Evolutionary conservation across 805 yeast genomes (phyloP).

Genomic region (Zygosaccharomyces bisporus): DNA sequence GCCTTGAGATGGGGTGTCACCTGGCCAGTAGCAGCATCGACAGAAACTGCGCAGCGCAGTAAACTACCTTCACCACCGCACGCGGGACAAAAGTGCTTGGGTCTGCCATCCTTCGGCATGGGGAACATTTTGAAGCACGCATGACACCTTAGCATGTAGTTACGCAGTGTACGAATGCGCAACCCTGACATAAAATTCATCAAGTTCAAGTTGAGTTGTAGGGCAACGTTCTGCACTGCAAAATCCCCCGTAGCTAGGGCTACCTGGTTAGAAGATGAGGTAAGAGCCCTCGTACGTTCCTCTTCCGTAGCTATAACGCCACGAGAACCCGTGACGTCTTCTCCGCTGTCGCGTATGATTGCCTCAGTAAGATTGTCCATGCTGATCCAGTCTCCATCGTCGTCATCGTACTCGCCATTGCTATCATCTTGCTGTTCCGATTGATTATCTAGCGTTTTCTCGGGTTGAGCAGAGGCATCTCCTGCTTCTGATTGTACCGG

Average conservation of each 20-base stretch:
- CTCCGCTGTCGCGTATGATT: constrained; percentile 65
- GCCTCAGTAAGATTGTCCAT: constrained; percentile 76
- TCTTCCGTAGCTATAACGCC: constrained; percentile 38
- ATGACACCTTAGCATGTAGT: constrained; percentile 94
- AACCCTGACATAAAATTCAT: constrained; percentile 82
- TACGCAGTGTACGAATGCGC: constrained; percentile 78
- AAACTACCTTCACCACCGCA: constrained; percentile 90
- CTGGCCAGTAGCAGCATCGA: constrained; percentile 73
- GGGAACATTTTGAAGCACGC: constrained; percentile 89
- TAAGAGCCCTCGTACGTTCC: constrained; percentile 22
- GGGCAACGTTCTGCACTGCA: constrained; percentile 92
- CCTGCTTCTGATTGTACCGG: constrained; percentile 6
- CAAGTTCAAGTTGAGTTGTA: constrained; percentile 83
- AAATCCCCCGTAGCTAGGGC: constrained; percentile 95
- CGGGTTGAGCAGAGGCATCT: constrained; percentile 5
- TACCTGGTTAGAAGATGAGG: constrained; percentile 49
- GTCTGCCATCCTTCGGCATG: constrained; percentile 67
- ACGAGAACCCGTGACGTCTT: constrained; percentile 40
- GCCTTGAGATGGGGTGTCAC: constrained; percentile 83
- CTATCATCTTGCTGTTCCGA: constrained; percentile 25
- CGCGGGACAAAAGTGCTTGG: constrained; percentile 86
- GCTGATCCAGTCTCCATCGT: constrained; percentile 92
- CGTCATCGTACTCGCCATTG: constrained; percentile 55
- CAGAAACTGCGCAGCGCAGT: constrained; percentile 84
- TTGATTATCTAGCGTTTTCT: constrained; percentile 6